These are phyloP conservation scores for Parmelia sp. DNA, from an alignment of 495 filamentous ascomycete genomes.

Conservation along the genomic window DNA sequence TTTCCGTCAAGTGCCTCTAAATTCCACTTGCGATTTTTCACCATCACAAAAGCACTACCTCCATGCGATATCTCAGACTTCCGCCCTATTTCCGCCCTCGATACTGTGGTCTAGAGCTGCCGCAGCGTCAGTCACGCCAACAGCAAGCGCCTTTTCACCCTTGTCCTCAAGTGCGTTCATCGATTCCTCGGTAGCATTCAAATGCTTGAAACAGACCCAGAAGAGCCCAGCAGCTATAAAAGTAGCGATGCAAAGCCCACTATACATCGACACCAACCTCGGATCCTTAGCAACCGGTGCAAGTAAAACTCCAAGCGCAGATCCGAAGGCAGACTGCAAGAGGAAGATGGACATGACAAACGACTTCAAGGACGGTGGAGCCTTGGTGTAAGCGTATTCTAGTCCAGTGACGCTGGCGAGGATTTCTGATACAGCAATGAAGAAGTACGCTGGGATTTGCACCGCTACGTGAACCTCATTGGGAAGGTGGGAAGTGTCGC, in stretches of 20 bases:
- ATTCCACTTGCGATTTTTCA: too few species aligned
- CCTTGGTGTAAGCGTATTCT: slow-evolving; percentile 75
- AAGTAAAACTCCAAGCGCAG: slow-evolving; percentile 39
- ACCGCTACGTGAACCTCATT: slow-evolving; percentile 54
- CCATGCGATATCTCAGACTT: background rate
- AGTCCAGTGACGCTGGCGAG: slow-evolving; percentile 59
- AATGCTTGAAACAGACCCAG: slow-evolving; percentile 38
- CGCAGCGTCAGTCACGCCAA: slow-evolving; percentile 24
- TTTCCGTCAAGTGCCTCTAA: too few species aligned
- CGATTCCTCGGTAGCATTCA: slow-evolving; percentile 41
- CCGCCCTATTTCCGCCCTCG: background rate
- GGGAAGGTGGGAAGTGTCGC: slow-evolving; percentile 29
- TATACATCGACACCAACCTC: slow-evolving; percentile 25
- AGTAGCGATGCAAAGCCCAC: slow-evolving; percentile 32
- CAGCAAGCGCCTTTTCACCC: slow-evolving; percentile 17
- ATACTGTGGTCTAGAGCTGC: background rate
- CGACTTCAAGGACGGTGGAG: slow-evolving; percentile 63
- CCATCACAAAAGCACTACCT: background rate
- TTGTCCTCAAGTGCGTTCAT: slow-evolving; percentile 43
- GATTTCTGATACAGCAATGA: slow-evolving; percentile 70
- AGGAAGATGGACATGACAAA: slow-evolving; percentile 37
- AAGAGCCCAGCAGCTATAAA: slow-evolving; percentile 41
- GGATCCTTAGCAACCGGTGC: slow-evolving; percentile 39
- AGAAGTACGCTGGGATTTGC: slow-evolving; percentile 57
- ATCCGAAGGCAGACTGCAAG: slow-evolving; percentile 37